Evolutionary conservation across 2,329 filamentous ascomycete species (phyloP).

Genomic region (Sclerotinia borealis): DNA sequence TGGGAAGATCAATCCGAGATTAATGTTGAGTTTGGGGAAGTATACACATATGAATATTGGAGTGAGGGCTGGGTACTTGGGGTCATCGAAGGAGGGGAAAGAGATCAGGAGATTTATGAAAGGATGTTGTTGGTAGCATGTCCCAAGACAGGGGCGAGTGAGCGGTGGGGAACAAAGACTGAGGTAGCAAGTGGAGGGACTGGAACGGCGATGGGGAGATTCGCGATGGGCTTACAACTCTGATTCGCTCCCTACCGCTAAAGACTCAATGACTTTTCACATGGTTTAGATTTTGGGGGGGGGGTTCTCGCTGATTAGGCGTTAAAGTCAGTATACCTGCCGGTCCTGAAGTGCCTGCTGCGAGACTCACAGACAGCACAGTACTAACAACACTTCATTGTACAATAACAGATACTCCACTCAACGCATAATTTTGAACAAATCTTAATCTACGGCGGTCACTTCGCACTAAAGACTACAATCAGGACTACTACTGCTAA

Average conservation of each 20-base stretch:
- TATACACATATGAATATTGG: not conserved
- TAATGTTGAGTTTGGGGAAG: not conserved
- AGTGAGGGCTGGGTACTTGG: not conserved
- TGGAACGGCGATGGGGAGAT: not conserved
- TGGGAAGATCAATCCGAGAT: not conserved
- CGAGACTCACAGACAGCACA: no score
- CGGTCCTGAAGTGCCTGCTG: no score
- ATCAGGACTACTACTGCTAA: not conserved
- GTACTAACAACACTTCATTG: not conserved
- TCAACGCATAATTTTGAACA: not conserved
- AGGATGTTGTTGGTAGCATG: constrained; percentile 10
- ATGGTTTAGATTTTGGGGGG: no score
- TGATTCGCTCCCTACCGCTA: no score
- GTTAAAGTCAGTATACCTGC: not conserved
- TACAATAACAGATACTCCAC: not conserved
- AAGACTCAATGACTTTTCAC: no score
- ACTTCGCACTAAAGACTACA: not conserved
- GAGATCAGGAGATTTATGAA: constrained; percentile 3
- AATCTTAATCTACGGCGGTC: not conserved
- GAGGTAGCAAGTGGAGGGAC: not conserved
- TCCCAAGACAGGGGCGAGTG: not conserved
- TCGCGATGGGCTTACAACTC: not conserved
- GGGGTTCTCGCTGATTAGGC: no score
- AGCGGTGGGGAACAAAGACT: not conserved
- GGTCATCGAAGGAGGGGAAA: not conserved